These are phyloP conservation scores for Trichoderma erinaceum DNA, from an alignment of 495 filamentous ascomycete genomes.

Conservation along the genomic window DNA sequence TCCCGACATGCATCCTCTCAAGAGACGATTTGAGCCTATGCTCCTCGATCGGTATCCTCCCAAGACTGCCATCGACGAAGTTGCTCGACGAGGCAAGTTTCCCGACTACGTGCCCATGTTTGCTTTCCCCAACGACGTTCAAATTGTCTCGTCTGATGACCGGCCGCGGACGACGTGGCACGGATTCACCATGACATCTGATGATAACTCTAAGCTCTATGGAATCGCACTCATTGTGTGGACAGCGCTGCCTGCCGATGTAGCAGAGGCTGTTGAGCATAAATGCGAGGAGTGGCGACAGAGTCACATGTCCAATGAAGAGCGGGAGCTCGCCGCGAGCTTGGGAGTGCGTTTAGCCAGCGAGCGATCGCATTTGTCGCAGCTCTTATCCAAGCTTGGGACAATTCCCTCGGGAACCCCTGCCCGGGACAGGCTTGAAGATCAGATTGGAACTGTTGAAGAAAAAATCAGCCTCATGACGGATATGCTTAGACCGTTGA, in stretches of 20 bases:
- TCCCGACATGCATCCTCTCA: conserved; percentile 92
- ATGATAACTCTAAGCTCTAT: conserved; percentile 85
- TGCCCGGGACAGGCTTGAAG: conserved; percentile 77
- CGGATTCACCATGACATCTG: conserved; percentile 95
- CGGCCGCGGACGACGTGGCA: conserved; percentile 93
- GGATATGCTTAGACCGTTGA: conserved; percentile 83
- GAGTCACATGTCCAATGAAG: conserved; percentile 92
- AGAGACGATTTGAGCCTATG: conserved; percentile 89
- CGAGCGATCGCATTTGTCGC: conserved; percentile 84
- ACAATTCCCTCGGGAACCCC: conserved; percentile 71
- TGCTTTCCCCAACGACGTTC: conserved; percentile 95
- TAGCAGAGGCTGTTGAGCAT: conserved; percentile 83
- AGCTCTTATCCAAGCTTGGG: conserved; percentile 76
- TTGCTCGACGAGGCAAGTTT: conserved; percentile 75
- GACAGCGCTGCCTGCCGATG: conserved; percentile 75
- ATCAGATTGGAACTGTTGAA: conserved; percentile 90
- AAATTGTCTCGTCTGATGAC: conserved; percentile 92
- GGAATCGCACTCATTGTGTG: conserved; percentile 89
- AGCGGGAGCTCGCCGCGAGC: conserved; percentile 88
- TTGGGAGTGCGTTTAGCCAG: conserved; percentile 83
- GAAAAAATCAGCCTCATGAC: conserved; percentile 97
- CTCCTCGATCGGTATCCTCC: conserved; percentile 89
- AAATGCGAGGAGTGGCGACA: conserved; percentile 91
- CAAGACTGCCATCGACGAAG: conserved; percentile 71
- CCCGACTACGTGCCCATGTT: conserved; percentile 99